Evolutionary conservation across 1,284 basidiomycete genomes (phyloP), one percentile per base, ranked within the genome.

Genomic region (Sporisorium reilianum): DNA sequence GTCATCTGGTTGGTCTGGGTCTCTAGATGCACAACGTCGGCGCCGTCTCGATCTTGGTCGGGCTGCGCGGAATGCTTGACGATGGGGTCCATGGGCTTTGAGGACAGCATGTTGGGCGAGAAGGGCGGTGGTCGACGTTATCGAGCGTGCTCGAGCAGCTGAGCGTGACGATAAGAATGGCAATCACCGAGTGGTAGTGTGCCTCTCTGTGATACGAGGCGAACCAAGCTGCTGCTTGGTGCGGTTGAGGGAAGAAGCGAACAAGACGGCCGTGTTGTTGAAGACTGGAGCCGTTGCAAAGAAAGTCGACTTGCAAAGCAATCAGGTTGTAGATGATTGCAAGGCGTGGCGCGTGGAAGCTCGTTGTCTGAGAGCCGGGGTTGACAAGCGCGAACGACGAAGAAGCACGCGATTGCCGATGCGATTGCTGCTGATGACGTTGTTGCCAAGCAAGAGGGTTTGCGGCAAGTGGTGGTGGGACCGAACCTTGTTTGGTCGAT

Each of bases 71-170:
- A 32, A 32, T 77, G 74, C 30, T 64, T 55, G 58, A 78, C 55
- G 69, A 78, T 78, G 18, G 65, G 65, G 20, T 72, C 62, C 73
- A 78, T 78, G n/a, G 75, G 78, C 50, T 65, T 70, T 38, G 75
- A 62, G 22, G 77, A 77, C n/a, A 79, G 48, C 77, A 79, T 79
- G 38, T 34, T 58, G 44, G 26, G 30, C 12, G 22, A 5, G 12
- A n/a, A n/a, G 14, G 14, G 30, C 8, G n/a, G n/a, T 34, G 30
- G 11, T 25, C 23, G 23, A n/a, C 9, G 36, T n/a, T 36, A 28
- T 49, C n/a, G 46, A 30, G 28, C 12, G 46, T 30, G 46, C 45
- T 52, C 40, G 28, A 23, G 41, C 48, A 45, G 54, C 60, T 36
- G 49, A 55, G 25, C 23, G 46, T 30, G 53, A 25, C 10, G 23